phyloP scores from a whole-genome alignment of 306 rosid genomes.

The Corylus avellana region DNA sequence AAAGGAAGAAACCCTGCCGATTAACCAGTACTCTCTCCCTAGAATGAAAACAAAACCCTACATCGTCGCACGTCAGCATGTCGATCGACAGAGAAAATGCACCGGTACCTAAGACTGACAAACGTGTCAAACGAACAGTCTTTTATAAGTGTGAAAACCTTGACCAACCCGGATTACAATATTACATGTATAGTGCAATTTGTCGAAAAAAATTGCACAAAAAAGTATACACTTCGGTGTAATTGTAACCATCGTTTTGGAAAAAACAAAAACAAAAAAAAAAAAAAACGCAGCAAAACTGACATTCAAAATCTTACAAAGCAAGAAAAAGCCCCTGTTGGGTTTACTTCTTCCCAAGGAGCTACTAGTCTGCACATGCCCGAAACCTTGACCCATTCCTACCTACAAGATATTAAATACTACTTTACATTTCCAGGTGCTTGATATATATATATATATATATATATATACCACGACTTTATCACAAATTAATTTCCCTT shows the following conservation, averaged over 20 bases:
- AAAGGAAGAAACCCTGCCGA: not conserved
- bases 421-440: not conserved
- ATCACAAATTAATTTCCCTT: not conserved
- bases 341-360: not conserved
- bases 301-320: not conserved
- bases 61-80: slow-evolving; percentile 26
- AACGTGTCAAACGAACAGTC: slow-evolving; percentile 38
- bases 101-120: slow-evolving; percentile 20
- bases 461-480: not conserved
- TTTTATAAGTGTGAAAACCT: slow-evolving; percentile 30
- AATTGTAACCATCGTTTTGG: not conserved
- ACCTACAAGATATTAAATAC: not conserved
- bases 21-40: not conserved
- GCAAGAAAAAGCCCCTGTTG: not conserved
- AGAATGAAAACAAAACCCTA: not conserved
- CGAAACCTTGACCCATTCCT: not conserved
- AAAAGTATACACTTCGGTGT: slow-evolving; percentile 9
- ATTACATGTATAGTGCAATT: slow-evolving; percentile 17
- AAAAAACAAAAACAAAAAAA: too few species aligned
- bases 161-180: slow-evolving; percentile 39
- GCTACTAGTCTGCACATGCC: not conserved
- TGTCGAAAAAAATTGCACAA: slow-evolving; percentile 8
- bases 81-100: slow-evolving; percentile 19
- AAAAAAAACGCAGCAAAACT: not conserved
- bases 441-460: not conserved